Evolutionary conservation across 805 yeast species (phyloP).

Genomic region (Lipomyces orientalis): DNA sequence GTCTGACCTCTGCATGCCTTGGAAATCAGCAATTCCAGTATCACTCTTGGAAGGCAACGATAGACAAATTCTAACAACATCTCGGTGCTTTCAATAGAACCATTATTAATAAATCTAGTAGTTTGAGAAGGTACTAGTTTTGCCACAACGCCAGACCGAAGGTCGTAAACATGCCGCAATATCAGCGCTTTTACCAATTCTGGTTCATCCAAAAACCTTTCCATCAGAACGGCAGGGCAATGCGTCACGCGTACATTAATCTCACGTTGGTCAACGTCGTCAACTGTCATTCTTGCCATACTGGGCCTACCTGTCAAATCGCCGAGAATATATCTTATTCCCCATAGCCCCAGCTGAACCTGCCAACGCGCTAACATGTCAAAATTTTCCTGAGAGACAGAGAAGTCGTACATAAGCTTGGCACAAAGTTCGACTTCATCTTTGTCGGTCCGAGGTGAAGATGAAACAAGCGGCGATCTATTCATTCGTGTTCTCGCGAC

Average conservation of each 20-base stretch:
- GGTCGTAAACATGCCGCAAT: constrained; percentile 18
- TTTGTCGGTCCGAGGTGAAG: not conserved
- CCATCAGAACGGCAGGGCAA: constrained; percentile 53
- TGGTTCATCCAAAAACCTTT: constrained; percentile 41
- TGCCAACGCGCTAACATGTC: constrained; percentile 25
- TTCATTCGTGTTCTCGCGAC: not conserved
- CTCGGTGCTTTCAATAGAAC: not conserved
- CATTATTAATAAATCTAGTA: not conserved
- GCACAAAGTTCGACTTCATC: not conserved
- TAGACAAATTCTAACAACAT: constrained; percentile 3
- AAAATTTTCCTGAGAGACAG: constrained; percentile 45
- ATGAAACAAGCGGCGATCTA: not conserved
- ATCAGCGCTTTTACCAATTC: constrained; percentile 12
- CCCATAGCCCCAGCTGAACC: constrained; percentile 50
- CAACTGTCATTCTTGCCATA: not conserved
- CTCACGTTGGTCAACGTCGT: constrained; percentile 4
- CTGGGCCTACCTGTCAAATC: not conserved
- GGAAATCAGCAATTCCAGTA: constrained; percentile 58
- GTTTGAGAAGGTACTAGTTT: not conserved
- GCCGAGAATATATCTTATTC: constrained; percentile 45
- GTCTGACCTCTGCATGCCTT: constrained; percentile 31
- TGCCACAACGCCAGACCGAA: constrained; percentile 17
- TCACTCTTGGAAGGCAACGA: constrained; percentile 41
- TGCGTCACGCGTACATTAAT: constrained; percentile 46
- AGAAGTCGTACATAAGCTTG: constrained; percentile 6